Percentiles rank a stretch among this genome's conserved stretches.
phyloP scores from a whole-genome alignment of 1,139 yeast genomes.

The Citeromyces hawaiiensis region DNA sequence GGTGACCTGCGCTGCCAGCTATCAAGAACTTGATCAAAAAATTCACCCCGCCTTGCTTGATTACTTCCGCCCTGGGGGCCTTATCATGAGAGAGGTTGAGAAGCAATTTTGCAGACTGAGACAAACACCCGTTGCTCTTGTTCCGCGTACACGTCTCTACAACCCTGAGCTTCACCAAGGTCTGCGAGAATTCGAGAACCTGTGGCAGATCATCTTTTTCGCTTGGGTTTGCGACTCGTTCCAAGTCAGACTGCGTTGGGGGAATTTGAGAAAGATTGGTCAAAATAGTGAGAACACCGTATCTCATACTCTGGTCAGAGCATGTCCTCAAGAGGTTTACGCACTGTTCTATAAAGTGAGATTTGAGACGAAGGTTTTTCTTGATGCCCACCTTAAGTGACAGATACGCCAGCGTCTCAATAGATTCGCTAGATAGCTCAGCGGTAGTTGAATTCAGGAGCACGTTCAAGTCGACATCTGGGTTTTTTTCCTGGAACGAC shows the following conservation, averaged over 20 bases:
- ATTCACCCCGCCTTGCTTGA: constrained; percentile 32
- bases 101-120: constrained; percentile 10
- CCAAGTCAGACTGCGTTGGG: not conserved
- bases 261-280: constrained; percentile 20
- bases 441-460: constrained; percentile 14
- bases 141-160: constrained; percentile 2
- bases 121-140: constrained; percentile 4
- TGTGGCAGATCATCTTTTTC: constrained; percentile 14
- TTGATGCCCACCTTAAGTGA: constrained; percentile 23
- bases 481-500: constrained; percentile 12
- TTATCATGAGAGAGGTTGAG: constrained; percentile 11
- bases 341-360: constrained; percentile 15
- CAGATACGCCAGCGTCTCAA: constrained; percentile 36
- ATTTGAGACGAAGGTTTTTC: constrained; percentile 21
- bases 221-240: constrained; percentile 12
- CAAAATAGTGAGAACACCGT: constrained; percentile 25
- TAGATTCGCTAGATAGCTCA: constrained; percentile 11
- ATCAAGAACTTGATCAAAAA: constrained; percentile 24
- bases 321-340: constrained; percentile 3
- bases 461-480: constrained; percentile 11
- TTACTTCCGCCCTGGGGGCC: constrained; percentile 21
- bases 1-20: constrained; percentile 15
- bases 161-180: constrained; percentile 6
- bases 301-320: constrained; percentile 14
- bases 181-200: constrained; percentile 8